These are phyloP conservation scores for Capsicum rhomboideum DNA, from an alignment of 257 asterid genomes.

Conservation along the genomic window DNA sequence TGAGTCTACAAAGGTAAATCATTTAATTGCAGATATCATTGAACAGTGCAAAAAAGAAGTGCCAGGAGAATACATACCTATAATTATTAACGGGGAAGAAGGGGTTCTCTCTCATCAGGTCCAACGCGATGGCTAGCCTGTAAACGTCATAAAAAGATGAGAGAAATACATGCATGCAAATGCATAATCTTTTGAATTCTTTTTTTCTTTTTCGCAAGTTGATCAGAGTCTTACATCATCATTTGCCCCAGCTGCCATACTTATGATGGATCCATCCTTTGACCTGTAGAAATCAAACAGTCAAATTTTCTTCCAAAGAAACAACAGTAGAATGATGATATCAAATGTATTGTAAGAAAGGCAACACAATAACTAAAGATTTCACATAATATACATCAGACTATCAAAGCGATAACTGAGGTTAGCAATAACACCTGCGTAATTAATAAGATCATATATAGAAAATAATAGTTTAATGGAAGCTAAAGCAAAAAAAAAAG, in stretches of 20 bases:
- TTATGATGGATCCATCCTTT: constrained; percentile 62
- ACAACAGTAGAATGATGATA: not conserved
- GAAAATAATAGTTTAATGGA: not conserved
- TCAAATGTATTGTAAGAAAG: constrained; percentile 4
- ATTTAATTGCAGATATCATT: not conserved
- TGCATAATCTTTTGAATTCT: not conserved
- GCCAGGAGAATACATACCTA: not conserved
- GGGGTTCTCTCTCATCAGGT: constrained; percentile 12
- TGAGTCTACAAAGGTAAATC: not conserved
- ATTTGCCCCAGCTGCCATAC: constrained; percentile 87
- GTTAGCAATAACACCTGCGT: not conserved
- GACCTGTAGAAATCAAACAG: constrained; percentile 37
- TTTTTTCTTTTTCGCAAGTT: not conserved
- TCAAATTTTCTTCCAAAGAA: not conserved
- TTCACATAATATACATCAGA: not conserved
- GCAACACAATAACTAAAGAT: constrained; percentile 1
- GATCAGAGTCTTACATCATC: constrained; percentile 50
- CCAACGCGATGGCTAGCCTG: constrained; percentile 7
- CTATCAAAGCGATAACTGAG: not conserved
- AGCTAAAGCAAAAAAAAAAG: not conserved
- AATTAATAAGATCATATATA: not conserved
- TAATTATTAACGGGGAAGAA: constrained; percentile 4
- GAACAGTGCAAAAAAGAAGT: not conserved
- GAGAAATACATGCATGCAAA: not conserved
- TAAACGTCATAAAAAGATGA: not conserved